Evolutionary conservation across 345 rosid species (phyloP).

Genomic region (Dovyalis caffra): DNA sequence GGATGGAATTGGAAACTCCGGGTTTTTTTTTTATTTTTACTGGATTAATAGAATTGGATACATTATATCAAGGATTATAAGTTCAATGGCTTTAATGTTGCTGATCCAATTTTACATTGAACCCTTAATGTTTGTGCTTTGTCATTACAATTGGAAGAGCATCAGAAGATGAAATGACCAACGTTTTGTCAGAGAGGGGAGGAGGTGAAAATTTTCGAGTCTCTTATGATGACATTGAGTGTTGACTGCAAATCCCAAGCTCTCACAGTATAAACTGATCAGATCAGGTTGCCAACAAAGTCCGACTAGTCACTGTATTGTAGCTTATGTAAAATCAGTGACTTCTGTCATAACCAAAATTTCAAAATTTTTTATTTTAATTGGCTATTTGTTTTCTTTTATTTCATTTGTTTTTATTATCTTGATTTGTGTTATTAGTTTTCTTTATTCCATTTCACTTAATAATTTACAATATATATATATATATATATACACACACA

Average conservation of each 20-base stretch:
- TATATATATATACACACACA: too few species aligned
- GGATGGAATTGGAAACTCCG: too few species aligned
- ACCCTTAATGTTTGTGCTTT: background rate
- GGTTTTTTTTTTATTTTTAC: too few species aligned
- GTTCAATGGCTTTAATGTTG: background rate
- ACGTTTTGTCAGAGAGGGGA: background rate
- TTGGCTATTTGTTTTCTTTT: too few species aligned
- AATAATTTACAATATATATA: too few species aligned
- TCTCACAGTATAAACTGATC: background rate
- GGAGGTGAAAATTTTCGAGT: background rate
- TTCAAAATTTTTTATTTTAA: too few species aligned
- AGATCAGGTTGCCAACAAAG: background rate
- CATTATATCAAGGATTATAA: background rate
- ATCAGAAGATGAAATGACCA: background rate
- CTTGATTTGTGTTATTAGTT: too few species aligned
- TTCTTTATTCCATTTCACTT: too few species aligned
- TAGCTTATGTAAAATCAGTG: background rate
- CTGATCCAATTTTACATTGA: background rate
- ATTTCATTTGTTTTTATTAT: too few species aligned
- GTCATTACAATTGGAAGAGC: background rate
- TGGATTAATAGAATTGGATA: background rate
- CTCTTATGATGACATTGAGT: background rate
- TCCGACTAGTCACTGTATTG: background rate
- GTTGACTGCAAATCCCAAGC: background rate
- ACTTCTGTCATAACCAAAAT: too few species aligned